phyloP scores from a whole-genome alignment of 169 alveolate genomes.

The Plasmodium vivax region DNA sequence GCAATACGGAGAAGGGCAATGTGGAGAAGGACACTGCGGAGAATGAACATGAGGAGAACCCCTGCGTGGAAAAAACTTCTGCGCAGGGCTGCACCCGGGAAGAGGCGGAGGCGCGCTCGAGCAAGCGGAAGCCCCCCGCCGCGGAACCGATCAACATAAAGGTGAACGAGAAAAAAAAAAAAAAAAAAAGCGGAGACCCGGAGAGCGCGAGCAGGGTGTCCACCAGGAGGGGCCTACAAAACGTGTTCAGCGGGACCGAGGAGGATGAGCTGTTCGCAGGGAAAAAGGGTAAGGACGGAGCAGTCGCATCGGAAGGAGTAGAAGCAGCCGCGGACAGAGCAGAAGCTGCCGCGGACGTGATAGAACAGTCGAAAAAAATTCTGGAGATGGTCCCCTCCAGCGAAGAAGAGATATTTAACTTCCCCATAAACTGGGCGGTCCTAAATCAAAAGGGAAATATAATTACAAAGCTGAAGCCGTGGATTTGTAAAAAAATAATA shows the following conservation, averaged over 20 bases:
- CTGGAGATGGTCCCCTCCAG: conserved; percentile 75
- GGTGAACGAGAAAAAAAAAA: conserved; percentile 25
- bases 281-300: conserved; percentile 24
- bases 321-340: conserved; percentile 11
- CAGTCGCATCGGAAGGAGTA: neutral
- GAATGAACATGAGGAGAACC: neutral
- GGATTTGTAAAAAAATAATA: conserved; percentile 83
- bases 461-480: conserved; percentile 81
- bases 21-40: no score
- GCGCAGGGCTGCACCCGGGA: neutral
- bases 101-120: neutral
- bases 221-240: neutral
- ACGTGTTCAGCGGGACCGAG: conserved; percentile 41
- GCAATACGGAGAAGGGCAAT: neutral
- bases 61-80: neutral
- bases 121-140: conserved; percentile 7
- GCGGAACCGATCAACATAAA: conserved; percentile 25
- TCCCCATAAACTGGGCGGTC: conserved; percentile 81
- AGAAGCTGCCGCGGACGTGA: neutral
- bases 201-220: neutral
- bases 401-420: conserved; percentile 80
- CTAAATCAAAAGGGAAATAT: conserved; percentile 74
- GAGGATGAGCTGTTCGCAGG: conserved; percentile 25
- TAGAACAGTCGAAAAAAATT: conserved; percentile 36
- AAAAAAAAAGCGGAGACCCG: neutral